Evolutionary conservation across 2,329 filamentous ascomycete genomes (phyloP).

Genomic region (Cladosporium sp.): DNA sequence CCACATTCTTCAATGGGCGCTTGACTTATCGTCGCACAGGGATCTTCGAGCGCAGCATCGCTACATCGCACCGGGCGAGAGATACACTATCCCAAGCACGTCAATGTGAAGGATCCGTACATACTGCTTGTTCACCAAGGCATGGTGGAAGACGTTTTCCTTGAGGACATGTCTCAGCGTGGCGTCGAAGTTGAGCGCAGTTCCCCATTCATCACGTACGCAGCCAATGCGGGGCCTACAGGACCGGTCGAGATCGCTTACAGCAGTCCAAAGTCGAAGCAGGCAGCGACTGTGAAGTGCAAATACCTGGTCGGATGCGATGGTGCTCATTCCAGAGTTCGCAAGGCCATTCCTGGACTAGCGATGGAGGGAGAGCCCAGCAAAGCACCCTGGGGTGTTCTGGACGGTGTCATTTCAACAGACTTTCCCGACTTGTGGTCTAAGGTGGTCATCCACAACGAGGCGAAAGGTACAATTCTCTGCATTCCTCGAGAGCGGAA

Average conservation of each 20-base stretch:
- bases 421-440: slow-evolving; percentile 73
- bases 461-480: slow-evolving; percentile 65
- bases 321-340: slow-evolving; percentile 67
- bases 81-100: slow-evolving; percentile 59
- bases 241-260: slow-evolving; percentile 32
- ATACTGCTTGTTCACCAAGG: slow-evolving; percentile 63
- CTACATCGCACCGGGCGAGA: slow-evolving; percentile 61
- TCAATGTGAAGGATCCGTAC: slow-evolving; percentile 52
- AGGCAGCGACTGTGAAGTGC: slow-evolving; percentile 46
- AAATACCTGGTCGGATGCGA: slow-evolving; percentile 69
- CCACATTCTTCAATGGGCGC: not conserved
- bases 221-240: slow-evolving; percentile 17
- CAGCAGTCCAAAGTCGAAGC: slow-evolving; percentile 35
- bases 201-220: slow-evolving; percentile 56
- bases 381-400: slow-evolving; percentile 65
- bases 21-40: slow-evolving; percentile 21
- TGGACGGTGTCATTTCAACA: slow-evolving; percentile 67
- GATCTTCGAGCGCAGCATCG: slow-evolving; percentile 33
- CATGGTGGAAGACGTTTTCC: slow-evolving; percentile 68
- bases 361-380: slow-evolving; percentile 45
- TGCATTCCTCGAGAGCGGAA: slow-evolving; percentile 70
- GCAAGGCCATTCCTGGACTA: slow-evolving; percentile 57
- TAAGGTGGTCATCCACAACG: slow-evolving; percentile 65
- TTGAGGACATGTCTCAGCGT: slow-evolving; percentile 63
- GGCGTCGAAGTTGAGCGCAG: slow-evolving; percentile 61